Conservation (phyloP, 1,284 basidiomycete genomes). For the Kwoniella shivajii region DNA sequence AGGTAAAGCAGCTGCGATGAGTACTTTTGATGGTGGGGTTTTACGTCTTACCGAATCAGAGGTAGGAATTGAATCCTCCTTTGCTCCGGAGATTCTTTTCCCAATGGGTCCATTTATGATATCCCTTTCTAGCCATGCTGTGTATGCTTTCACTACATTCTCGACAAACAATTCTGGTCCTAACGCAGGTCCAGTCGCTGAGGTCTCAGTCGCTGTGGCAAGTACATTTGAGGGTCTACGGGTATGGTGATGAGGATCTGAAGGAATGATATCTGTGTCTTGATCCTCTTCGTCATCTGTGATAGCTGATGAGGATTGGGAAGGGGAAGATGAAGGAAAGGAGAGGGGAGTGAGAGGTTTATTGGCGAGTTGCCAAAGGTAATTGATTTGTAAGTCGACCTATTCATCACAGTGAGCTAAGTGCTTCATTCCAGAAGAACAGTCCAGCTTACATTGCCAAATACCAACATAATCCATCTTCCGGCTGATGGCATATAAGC, state of each 20-base stretch:
- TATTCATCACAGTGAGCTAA: slow-evolving; percentile 12
- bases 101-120: slow-evolving; percentile 47
- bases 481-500: slow-evolving; percentile 37
- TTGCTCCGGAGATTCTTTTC: slow-evolving; percentile 30
- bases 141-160: slow-evolving; percentile 37
- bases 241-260: not conserved
- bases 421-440: not conserved
- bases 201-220: slow-evolving; percentile 43
- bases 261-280: not conserved
- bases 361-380: slow-evolving; percentile 48
- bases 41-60: not conserved
- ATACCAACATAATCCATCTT: slow-evolving; percentile 42
- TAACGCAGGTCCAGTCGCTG: slow-evolving; percentile 38
- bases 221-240: slow-evolving; percentile 24
- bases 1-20: slow-evolving; percentile 43
- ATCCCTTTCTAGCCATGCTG: slow-evolving; percentile 41
- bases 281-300: not conserved
- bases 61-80: slow-evolving; percentile 21
- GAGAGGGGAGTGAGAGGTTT: slow-evolving; percentile 38
- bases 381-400: slow-evolving; percentile 53
- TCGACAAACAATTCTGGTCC: slow-evolving; percentile 46
- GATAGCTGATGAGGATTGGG: not conserved
- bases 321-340: slow-evolving; percentile 7
- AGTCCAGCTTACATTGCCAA: slow-evolving; percentile 41
- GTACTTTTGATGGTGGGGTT: slow-evolving; percentile 28